Base-by-base conservation (phyloP, 441 rosid genomes). In the Pelargonium fulgidum region DNA sequence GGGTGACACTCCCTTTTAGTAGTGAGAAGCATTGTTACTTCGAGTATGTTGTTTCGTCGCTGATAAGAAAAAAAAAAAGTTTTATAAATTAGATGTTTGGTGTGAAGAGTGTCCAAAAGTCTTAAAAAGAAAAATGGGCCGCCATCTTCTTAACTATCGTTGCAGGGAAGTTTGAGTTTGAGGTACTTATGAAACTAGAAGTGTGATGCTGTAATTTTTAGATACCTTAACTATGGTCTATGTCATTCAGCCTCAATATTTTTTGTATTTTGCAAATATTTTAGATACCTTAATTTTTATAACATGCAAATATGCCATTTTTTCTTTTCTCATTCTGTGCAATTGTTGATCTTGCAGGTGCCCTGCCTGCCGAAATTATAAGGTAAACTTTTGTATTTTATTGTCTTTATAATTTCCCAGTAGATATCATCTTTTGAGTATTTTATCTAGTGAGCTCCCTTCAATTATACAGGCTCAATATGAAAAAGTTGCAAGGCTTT, bases 341-440 rank as follows among this genome's bases (percentile, higher is more conserved):
- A 29, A 70, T 65, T 63, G 19, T 62, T 78, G 62, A 66, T 75
- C 78, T 24, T 79, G 78, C 85, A 93, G 96, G 99, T 91, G 99
- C 61, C 99, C 99, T 75, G 96, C 99, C 65, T 94, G 97, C 85
- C 85, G 97, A 81, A 94, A 91, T 80, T 94, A 94, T 73, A 94
- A 91, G 99, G 99, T 93, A 85, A 29, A 67, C 19, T 69, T 26
- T 68, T 33, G 33, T 12, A 17, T 52, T 67, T n/a, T n/a, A n/a
- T 72, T 66, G 13, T 20, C 20, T 36, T 59, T 66, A 36, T 45
- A 42, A 26, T 68, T 16, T 54, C 24, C 7, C 22, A 16, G 73
- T 54, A 48, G 7, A 16, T 69, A 17, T 39, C 44, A 52, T 9
- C 65, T 12, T 42, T 68, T 26, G 22, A 69, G 72, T 70, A 62